phyloP scores from a whole-genome alignment of 352 stramenopile genomes.

The Globisporangium sylvaticum region DNA sequence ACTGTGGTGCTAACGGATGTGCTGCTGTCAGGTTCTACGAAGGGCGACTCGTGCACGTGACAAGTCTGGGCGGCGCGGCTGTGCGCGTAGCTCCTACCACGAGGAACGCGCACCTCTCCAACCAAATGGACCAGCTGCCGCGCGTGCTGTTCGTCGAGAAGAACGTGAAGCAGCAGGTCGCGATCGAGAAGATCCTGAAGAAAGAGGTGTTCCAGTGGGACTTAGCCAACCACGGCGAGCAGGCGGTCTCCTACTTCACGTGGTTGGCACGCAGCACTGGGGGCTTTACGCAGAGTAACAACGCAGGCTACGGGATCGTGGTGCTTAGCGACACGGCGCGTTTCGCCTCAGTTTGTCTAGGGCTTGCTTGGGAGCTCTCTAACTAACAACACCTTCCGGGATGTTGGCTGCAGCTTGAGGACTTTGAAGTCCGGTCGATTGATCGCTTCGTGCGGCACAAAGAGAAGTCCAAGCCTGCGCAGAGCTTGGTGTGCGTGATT shows the following conservation, averaged over 20 bases:
- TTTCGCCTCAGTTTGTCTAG: not conserved
- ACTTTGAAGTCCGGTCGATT: constrained; percentile 44
- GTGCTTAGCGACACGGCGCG: constrained; percentile 55
- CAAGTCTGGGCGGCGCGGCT: constrained; percentile 49
- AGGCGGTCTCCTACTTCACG: constrained; percentile 47
- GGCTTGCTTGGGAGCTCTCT: no score
- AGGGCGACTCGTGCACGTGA: constrained; percentile 48
- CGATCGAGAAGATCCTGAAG: constrained; percentile 50
- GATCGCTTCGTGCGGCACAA: constrained; percentile 46
- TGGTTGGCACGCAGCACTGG: constrained; percentile 17
- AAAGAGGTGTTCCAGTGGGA: constrained; percentile 73
- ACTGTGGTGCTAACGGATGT: not conserved
- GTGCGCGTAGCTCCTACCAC: constrained; percentile 52
- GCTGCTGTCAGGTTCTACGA: constrained; percentile 50
- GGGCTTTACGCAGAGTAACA: not conserved
- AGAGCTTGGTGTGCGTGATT: constrained; percentile 48
- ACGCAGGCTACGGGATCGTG: constrained; percentile 40
- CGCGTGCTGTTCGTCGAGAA: constrained; percentile 60
- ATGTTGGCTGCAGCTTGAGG: constrained; percentile 29
- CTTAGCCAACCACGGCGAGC: constrained; percentile 52
- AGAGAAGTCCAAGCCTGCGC: constrained; percentile 21
- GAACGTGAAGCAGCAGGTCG: constrained; percentile 49
- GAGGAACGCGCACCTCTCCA: constrained; percentile 55
- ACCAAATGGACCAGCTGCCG: constrained; percentile 51
- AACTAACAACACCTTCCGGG: not conserved